Percentiles rank a stretch among this genome's conserved stretches.
Conservation (phyloP, 805 yeast species). For the Candida stauntonica region DNA sequence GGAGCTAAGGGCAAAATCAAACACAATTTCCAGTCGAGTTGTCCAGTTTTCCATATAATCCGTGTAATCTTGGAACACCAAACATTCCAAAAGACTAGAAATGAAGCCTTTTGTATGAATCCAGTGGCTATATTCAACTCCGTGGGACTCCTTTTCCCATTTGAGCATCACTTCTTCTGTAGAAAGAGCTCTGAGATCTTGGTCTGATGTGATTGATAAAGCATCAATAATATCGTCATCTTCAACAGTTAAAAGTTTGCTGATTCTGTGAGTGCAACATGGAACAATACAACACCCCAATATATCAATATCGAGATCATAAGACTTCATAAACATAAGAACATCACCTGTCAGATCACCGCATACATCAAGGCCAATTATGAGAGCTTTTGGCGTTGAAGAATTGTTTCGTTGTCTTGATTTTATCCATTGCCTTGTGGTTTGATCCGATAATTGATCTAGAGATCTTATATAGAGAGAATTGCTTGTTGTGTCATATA, state of each 20-base stretch:
- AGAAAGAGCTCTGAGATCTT: conserved; percentile 9
- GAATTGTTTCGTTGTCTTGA: conserved; percentile 5
- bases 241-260: conserved; percentile 1
- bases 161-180: conserved; percentile 5
- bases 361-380: conserved; percentile 18
- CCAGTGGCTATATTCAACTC: not conserved
- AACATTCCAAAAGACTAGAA: conserved; percentile 2
- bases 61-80: conserved; percentile 5
- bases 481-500: not conserved
- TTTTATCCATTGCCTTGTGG: conserved; percentile 1
- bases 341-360: conserved; percentile 10
- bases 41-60: not conserved
- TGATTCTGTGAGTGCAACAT: conserved; percentile 17
- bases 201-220: conserved; percentile 1
- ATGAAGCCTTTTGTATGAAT: conserved; percentile 1
- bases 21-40: not conserved
- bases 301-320: conserved; percentile 1
- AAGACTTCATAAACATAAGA: not conserved
- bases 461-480: conserved; percentile 1
- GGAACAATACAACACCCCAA: conserved; percentile 9
- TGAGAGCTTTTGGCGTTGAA: conserved; percentile 4
- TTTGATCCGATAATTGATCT: not conserved
- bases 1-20: conserved; percentile 10
- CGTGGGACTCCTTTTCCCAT: not conserved
- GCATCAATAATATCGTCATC: not conserved